Base-by-base conservation (phyloP, 129 eudicot genomes). In the Centrapalus pauciflorus region DNA sequence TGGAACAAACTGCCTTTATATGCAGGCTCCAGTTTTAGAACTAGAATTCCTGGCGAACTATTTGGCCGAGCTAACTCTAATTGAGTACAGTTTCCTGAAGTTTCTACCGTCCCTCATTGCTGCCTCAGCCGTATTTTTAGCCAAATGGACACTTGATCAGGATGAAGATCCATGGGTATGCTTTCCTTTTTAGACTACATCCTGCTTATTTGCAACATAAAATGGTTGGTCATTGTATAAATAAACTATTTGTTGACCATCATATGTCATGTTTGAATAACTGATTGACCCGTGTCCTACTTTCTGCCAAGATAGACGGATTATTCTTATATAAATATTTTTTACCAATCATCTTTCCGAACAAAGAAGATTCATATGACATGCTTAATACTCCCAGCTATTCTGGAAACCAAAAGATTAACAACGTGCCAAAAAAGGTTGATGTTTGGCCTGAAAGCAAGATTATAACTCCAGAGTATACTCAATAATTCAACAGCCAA, bases 141-240 rank as follows among this genome's bases (percentile, higher is more conserved):
- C 98, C 54, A 79, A 82, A 84, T 92, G 98, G 98, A 88, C 87
- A n/a, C 85, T 92, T 58, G 88, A 92, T 80, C 98, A 88, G 72
- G 80, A 89, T 26, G 77, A 66, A 29, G 71, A 88, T 66, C 98
- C 98, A 55, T 92, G 98, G 98, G 98, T 92, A 55, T 3, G 95
- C 64, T 40, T 58, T 61, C 48, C 52, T 48, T 19, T 28, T 12
- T 9, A 27, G 10, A 32, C 35, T 48, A 32, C 48, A 32, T 67
- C 26, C 13, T 16, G 1, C 60, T 72, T 66, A 28, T 46, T n/a
- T 16, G 58, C 45, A 12, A 66, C 27, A 19, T 48, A 19, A 34
- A 3, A 8, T 29, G 1, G 11, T 41, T 55, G n/a, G 30, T 69
- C 38, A 35, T 68, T 26, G 21, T 35, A 37, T 25, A 24, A 35